Conservation (phyloP, 305 asterid genomes). For the Euphrasia arctica region DNA sequence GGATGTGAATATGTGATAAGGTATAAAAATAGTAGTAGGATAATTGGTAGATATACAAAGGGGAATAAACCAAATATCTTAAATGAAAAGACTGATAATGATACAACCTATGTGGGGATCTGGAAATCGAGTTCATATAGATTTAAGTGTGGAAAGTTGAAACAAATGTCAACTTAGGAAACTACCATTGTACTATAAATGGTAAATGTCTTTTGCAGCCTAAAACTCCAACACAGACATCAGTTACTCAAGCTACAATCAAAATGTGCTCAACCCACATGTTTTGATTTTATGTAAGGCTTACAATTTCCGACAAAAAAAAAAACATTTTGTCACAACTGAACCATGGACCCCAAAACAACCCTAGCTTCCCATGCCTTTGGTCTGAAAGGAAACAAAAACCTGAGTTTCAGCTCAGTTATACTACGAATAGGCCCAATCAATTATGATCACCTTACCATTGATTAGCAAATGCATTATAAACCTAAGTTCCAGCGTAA, state of each 20-base stretch:
- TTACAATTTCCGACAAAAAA: background rate
- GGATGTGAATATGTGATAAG: background rate
- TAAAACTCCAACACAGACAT: background rate
- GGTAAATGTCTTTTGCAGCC: background rate
- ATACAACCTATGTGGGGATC: background rate
- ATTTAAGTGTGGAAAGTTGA: background rate
- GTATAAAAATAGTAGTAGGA: background rate
- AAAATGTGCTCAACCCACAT: background rate
- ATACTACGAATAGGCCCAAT: background rate
- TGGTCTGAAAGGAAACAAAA: background rate
- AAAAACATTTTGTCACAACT: background rate
- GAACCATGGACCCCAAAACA: too few species aligned
- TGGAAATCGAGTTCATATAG: background rate
- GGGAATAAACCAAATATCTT: background rate
- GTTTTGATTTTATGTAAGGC: background rate
- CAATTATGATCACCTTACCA: background rate
- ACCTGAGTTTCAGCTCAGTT: background rate
- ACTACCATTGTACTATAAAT: background rate
- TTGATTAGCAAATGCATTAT: slow-evolving; percentile 8
- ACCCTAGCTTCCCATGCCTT: background rate
- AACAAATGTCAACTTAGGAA: background rate
- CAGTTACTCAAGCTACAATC: background rate
- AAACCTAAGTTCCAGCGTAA: background rate
- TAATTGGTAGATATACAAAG: background rate
- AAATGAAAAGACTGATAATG: background rate